Conservation (phyloP, 148 eudicot genomes). For the Pouteria glomerata region DNA sequence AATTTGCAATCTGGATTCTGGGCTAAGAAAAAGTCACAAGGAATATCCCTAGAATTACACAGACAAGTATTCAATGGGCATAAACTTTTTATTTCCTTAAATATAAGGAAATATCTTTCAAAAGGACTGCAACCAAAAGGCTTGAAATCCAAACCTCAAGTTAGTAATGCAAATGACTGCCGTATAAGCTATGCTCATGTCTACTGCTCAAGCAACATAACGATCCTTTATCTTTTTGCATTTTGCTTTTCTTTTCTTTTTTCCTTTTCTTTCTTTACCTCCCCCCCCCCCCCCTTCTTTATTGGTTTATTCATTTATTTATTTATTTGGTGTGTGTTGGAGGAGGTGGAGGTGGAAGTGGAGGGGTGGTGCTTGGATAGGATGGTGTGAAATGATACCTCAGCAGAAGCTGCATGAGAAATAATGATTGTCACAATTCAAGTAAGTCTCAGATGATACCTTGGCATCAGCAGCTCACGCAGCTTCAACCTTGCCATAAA, state of each 20-base stretch:
- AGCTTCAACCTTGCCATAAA: conserved; percentile 97
- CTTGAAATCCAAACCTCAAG: not conserved
- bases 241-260: not conserved
- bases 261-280: not conserved
- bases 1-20: not conserved
- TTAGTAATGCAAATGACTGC: not conserved
- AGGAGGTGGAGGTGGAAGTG: not conserved
- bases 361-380: not conserved
- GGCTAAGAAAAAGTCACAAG: not conserved
- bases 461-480: conserved; percentile 98
- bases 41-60: not conserved
- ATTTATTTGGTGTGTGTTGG: not conserved
- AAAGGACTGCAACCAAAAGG: not conserved
- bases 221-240: not conserved
- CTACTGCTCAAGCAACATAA: not conserved
- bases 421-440: not conserved
- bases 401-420: not conserved
- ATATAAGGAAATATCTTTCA: not conserved
- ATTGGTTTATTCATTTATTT: not conserved
- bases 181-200: not conserved
- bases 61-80: not conserved
- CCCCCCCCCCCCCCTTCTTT: no score
- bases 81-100: not conserved
- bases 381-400: not conserved
- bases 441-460: conserved; percentile 48